Conservation (phyloP, 805 yeast species). For the Monosporozyma yasuniensis region DNA sequence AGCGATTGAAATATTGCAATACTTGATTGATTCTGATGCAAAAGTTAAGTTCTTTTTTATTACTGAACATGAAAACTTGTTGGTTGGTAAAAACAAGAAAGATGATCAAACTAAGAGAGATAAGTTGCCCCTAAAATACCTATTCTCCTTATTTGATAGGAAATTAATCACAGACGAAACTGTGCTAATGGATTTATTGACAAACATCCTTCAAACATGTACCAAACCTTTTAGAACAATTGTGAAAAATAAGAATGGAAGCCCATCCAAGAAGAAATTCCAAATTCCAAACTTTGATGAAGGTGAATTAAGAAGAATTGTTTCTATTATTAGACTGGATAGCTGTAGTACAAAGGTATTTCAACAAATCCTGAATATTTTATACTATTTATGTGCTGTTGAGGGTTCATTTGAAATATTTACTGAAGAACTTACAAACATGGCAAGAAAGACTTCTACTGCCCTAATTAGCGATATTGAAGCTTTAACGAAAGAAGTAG, state of each 20-base stretch:
- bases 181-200: constrained; percentile 64
- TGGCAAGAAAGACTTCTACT: constrained; percentile 53
- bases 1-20: constrained; percentile 64
- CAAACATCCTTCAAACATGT: constrained; percentile 66
- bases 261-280: constrained; percentile 24
- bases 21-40: constrained; percentile 54
- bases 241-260: constrained; percentile 30
- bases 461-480: constrained; percentile 47
- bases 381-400: constrained; percentile 63
- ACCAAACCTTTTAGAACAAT: constrained; percentile 61
- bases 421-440: constrained; percentile 54
- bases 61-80: constrained; percentile 58
- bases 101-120: constrained; percentile 29
- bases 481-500: constrained; percentile 39
- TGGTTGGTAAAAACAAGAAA: constrained; percentile 33
- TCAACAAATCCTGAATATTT: constrained; percentile 70
- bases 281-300: constrained; percentile 59
- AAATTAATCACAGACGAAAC: constrained; percentile 62
- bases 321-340: constrained; percentile 62
- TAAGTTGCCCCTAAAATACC: constrained; percentile 64
- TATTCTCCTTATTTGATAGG: constrained; percentile 54
- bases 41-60: constrained; percentile 67
- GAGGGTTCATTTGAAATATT: constrained; percentile 55
- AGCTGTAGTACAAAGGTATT: constrained; percentile 82
- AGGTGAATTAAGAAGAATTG: constrained; percentile 50